Conservation (phyloP, 2,329 filamentous ascomycete species). For the Fusarium vanettenii region DNA sequence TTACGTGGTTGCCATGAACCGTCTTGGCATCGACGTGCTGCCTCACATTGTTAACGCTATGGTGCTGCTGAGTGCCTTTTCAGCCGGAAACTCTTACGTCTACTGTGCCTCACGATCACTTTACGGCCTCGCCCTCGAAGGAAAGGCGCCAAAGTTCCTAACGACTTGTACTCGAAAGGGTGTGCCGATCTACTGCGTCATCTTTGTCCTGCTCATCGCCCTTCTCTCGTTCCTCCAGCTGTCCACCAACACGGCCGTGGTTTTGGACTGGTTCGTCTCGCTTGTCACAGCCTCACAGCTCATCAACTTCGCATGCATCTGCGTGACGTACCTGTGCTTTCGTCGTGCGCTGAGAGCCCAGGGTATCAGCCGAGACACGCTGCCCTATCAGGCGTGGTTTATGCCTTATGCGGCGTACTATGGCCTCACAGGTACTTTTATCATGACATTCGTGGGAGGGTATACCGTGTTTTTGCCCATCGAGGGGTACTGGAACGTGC, state of each 20-base stretch:
- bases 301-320: conserved; percentile 78
- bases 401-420: conserved; percentile 81
- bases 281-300: conserved; percentile 78
- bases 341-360: conserved; percentile 76
- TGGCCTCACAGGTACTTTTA: conserved; percentile 69
- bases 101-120: conserved; percentile 77
- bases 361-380: conserved; percentile 71
- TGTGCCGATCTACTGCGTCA: conserved; percentile 80
- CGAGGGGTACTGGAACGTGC: conserved; percentile 70
- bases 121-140: conserved; percentile 75
- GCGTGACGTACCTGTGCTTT: conserved; percentile 78
- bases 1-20: conserved; percentile 76
- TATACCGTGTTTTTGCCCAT: conserved; percentile 79
- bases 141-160: conserved; percentile 72
- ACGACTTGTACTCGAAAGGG: conserved; percentile 71
- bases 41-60: conserved; percentile 81
- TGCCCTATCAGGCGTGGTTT: conserved; percentile 77
- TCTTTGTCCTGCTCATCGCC: conserved; percentile 73
- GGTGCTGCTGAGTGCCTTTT: conserved; percentile 74
- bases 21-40: conserved; percentile 70
- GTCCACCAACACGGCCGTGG: conserved; percentile 71
- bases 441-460: conserved; percentile 81
- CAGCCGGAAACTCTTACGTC: conserved; percentile 72
- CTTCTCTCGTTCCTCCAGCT: conserved; percentile 81
- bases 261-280: conserved; percentile 79